These are phyloP conservation scores for Odontarrhena argentea DNA, from an alignment of 345 rosid species.

Conservation along the genomic window DNA sequence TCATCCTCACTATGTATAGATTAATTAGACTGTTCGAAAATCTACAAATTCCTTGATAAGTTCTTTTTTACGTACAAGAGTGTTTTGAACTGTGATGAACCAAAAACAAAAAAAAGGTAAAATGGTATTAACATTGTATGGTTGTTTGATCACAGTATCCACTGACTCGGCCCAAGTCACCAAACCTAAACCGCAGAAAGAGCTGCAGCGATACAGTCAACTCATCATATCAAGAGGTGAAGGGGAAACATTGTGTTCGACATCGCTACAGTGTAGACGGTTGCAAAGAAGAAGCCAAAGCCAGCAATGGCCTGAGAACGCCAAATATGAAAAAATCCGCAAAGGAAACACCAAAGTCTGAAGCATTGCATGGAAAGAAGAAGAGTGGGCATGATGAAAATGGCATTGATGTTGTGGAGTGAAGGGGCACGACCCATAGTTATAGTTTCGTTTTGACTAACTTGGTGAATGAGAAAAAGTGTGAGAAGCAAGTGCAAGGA, in stretches of 20 bases:
- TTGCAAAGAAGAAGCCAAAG: constrained; percentile 45
- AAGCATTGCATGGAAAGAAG: constrained; percentile 12
- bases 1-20: constrained; percentile 13
- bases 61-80: background rate
- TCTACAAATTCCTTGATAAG: constrained; percentile 4
- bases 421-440: constrained; percentile 9
- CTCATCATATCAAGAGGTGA: constrained; percentile 50
- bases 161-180: constrained; percentile 77
- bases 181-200: constrained; percentile 73
- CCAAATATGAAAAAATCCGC: constrained; percentile 31
- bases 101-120: background rate
- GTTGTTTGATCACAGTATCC: constrained; percentile 59
- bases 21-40: constrained; percentile 1
- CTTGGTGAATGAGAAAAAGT: constrained; percentile 37
- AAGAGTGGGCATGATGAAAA: constrained; percentile 27
- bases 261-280: constrained; percentile 69
- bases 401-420: constrained; percentile 28
- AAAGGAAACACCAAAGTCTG: constrained; percentile 30
- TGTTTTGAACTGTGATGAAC: background rate
- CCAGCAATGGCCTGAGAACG: constrained; percentile 27
- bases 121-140: background rate
- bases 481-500: constrained; percentile 26
- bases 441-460: constrained; percentile 40
- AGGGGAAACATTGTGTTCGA: constrained; percentile 57
- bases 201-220: constrained; percentile 75